A percentile compares a stretch with the other conserved stretches of the same genome.
Evolutionary conservation across 2,329 filamentous ascomycete species (phyloP).

Genomic region (Calycina herbarum): DNA sequence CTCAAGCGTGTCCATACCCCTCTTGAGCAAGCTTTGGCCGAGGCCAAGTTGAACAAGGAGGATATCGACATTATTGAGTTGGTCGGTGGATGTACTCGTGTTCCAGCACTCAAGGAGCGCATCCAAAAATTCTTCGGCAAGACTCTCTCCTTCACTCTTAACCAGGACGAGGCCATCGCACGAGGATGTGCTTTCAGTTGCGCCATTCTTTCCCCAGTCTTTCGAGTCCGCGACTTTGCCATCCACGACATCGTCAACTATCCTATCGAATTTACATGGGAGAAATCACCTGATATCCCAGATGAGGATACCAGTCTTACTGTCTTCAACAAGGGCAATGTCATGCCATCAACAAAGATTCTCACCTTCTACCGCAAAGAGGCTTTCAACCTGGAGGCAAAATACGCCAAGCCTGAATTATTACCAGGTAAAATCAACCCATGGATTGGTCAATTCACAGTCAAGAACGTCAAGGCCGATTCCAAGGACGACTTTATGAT

Average conservation of each 20-base stretch:
- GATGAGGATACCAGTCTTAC: conserved; percentile 97
- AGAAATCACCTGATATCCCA: conserved; percentile 96
- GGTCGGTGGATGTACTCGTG: conserved; percentile 91
- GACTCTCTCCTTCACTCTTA: conserved; percentile 89
- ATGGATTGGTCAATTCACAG: conserved; percentile 96
- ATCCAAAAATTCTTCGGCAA: conserved; percentile 93
- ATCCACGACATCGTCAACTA: conserved; percentile 98
- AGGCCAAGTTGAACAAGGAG: conserved; percentile 85
- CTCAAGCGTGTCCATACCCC: conserved; percentile 71
- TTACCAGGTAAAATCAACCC: conserved; percentile 89
- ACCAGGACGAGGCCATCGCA: conserved; percentile 96
- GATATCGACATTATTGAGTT: conserved; percentile 94
- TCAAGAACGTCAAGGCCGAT: conserved; percentile 95
- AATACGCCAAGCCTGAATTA: conserved; percentile 82
- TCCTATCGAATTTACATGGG: conserved; percentile 98
- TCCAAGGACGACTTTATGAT: conserved; percentile 98
- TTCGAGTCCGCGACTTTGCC: conserved; percentile 97
- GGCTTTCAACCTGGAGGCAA: conserved; percentile 92
- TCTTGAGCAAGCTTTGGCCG: conserved; percentile 88
- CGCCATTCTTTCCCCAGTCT: conserved; percentile 93
- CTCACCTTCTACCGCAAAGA: conserved; percentile 99
- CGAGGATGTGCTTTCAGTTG: conserved; percentile 97
- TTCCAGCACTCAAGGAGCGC: conserved; percentile 86
- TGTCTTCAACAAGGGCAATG: conserved; percentile 96
- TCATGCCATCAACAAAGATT: conserved; percentile 98